These are phyloP conservation scores for Paspalum vaginatum DNA, from an alignment of 176 grass and related monocot species.

Conservation along the genomic window DNA sequence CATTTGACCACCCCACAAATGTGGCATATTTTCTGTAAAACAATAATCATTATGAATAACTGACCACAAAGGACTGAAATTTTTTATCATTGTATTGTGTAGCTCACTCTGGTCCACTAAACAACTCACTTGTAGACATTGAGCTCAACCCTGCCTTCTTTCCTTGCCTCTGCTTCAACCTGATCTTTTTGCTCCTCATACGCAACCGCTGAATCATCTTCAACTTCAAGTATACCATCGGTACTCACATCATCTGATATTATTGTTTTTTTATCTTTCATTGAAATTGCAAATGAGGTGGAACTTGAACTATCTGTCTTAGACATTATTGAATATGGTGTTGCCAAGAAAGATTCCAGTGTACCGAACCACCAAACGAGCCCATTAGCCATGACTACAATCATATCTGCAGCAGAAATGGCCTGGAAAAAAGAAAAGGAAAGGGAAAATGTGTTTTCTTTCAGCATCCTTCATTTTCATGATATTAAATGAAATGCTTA, in stretches of 20 bases:
- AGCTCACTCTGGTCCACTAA: not conserved
- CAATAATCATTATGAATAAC: conserved; percentile 2
- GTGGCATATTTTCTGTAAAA: conserved; percentile 78
- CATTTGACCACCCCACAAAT: conserved; percentile 64
- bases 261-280: conserved; percentile 46
- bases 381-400: conserved; percentile 81
- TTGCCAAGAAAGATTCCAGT: conserved; percentile 61
- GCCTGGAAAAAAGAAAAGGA: conserved; percentile 56
- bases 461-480: not conserved
- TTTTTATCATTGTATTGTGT: conserved; percentile 8
- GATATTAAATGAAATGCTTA: not conserved
- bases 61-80: conserved; percentile 17
- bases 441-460: not conserved
- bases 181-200: conserved; percentile 49
- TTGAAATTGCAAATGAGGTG: conserved; percentile 42
- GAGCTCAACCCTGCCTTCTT: conserved; percentile 87
- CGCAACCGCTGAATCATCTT: conserved; percentile 39
- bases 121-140: conserved; percentile 84
- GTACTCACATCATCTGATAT: conserved; percentile 38
- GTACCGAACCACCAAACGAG: conserved; percentile 72
- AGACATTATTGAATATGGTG: conserved; percentile 65
- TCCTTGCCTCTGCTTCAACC: conserved; percentile 65
- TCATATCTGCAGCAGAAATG: conserved; percentile 86
- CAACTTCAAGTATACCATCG: conserved; percentile 40
- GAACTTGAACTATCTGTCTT: conserved; percentile 50